Evolutionary conservation across 176 grass and related monocot genomes (phyloP).

Genomic region (Musa troglodytarum): DNA sequence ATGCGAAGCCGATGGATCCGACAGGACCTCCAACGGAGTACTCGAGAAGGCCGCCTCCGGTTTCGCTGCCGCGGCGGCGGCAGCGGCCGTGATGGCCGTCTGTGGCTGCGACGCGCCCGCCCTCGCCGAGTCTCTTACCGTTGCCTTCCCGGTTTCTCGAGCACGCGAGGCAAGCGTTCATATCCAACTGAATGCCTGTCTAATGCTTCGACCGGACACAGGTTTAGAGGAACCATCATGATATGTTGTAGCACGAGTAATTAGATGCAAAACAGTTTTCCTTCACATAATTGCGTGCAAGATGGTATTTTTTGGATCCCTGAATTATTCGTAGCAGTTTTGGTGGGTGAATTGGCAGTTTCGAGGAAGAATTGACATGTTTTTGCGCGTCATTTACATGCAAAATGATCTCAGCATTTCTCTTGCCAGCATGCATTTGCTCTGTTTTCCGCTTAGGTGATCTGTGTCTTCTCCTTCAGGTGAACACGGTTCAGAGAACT

Average conservation of each 20-base stretch:
- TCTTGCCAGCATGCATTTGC: neutral
- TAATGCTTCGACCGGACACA: neutral
- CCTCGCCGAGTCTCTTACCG: constrained; percentile 64
- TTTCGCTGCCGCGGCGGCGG: constrained; percentile 47
- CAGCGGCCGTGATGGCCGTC: constrained; percentile 31
- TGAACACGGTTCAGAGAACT: constrained; percentile 86
- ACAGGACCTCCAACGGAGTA: neutral
- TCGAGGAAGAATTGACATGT: neutral
- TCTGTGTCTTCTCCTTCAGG: constrained; percentile 23
- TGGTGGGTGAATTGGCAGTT: neutral
- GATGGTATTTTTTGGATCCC: neutral
- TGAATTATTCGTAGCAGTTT: neutral
- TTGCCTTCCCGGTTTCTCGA: constrained; percentile 81
- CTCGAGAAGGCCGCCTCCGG: constrained; percentile 40
- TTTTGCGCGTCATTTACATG: neutral
- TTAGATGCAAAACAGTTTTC: no score
- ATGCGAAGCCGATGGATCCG: neutral
- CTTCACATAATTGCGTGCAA: no score
- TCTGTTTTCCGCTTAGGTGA: constrained; percentile 10
- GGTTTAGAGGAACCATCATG: neutral
- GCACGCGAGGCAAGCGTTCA: constrained; percentile 46
- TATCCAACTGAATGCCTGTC: neutral
- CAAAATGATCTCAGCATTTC: neutral
- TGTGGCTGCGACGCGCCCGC: constrained; percentile 25
- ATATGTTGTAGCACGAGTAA: no score